A percentile compares a stretch with the other conserved stretches of the same genome.
Conservation (phyloP, 331 rosid species). For the Rosa hybrid region DNA sequence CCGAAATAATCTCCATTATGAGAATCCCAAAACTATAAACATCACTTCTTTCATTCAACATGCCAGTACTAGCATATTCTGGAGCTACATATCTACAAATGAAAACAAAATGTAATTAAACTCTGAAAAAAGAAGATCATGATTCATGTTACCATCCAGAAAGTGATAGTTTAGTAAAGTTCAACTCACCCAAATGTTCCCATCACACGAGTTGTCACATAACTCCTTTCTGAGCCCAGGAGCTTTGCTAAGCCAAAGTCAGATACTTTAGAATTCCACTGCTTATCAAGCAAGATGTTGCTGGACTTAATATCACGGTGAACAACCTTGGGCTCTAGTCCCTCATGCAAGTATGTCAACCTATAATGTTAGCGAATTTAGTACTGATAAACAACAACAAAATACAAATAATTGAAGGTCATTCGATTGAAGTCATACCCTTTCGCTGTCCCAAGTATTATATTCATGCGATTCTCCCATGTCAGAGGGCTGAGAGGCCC, state of each 20-base stretch:
- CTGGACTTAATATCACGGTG: conserved; percentile 76
- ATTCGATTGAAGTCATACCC: conserved; percentile 41
- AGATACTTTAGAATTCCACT: conserved; percentile 69
- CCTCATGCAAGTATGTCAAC: conserved; percentile 69
- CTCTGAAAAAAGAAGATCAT: neutral
- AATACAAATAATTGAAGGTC: neutral
- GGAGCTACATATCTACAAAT: conserved; percentile 67
- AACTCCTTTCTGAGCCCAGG: conserved; percentile 65
- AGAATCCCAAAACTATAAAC: conserved; percentile 70
- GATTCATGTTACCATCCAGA: neutral
- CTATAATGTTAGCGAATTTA: conserved; percentile 24
- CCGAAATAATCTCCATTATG: conserved; percentile 67
- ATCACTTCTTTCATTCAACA: conserved; percentile 74
- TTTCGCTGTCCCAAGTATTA: conserved; percentile 68
- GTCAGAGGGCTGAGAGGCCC: conserved; percentile 60
- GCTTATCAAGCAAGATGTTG: conserved; percentile 68
- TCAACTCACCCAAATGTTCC: conserved; percentile 68
- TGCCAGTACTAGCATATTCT: conserved; percentile 75
- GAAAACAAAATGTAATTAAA: conserved; percentile 17
- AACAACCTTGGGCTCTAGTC: conserved; percentile 67
- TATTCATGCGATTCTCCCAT: conserved; percentile 66
- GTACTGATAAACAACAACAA: neutral
- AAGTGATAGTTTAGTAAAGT: neutral
- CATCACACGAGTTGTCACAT: conserved; percentile 73
- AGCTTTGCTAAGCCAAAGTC: conserved; percentile 77